Base-by-base conservation (phyloP, 805 yeast genomes). In the Candida namnaoensis region DNA sequence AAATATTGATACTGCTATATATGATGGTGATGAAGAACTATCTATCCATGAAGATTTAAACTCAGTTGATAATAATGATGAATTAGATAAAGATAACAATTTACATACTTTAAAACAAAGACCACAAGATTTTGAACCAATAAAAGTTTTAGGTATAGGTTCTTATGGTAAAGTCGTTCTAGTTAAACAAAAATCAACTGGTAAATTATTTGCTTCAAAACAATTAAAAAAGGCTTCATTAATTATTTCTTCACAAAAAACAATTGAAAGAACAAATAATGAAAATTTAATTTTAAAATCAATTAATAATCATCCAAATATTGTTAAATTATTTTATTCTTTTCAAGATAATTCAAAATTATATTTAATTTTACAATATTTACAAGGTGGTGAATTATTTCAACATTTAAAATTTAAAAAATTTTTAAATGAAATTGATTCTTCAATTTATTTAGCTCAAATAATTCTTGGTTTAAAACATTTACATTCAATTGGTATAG, bases 341-440 rank as follows among this genome's bases (percentile, higher is more conserved):
- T 73, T 88, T 46, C 96, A 88, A 60, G 96, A 88, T 54, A 65
- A 73, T 42, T 74, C 78, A 41, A 85, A 83, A 55, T 74, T 88
- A 32, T 88, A 88, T 54, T 56, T 88, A 37, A 69, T 86, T 28
- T 60, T 88, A 38, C 95, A 88, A 57, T 88, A 83, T 56, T 78
- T 90, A 14, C 90, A 86, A 40, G 96, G 96, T 7, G 96, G 96
- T 24, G 96, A 88, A 57, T 60, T 88, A 33, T 88, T 88, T 58
- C 88, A 95, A 87, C 96, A 93, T 65, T 70, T 93, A 59, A 97
- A 93, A 66, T 84, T 87, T 56, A 98, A 91, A 60, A 96, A 96
- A 40, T 76, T 96, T 47, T 85, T 93, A 55, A 65, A 82, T 41
- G 99, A 93, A 68, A 85, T 81, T 38, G 72, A 97, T 40, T 96